Conservation (phyloP, 257 asterid genomes). For the Orobanche coerulescens region DNA sequence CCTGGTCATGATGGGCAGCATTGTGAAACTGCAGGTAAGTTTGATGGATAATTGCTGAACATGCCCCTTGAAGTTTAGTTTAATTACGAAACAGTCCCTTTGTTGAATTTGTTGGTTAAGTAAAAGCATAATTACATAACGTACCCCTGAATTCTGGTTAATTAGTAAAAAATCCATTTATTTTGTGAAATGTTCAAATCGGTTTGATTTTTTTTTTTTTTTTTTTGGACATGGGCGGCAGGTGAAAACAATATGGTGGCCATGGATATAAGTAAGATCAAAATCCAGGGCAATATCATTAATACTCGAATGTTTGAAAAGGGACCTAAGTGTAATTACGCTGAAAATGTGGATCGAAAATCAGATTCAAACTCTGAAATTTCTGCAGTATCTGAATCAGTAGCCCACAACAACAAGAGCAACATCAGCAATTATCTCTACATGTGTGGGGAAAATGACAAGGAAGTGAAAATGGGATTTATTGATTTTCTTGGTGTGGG, state of each 20-base stretch:
- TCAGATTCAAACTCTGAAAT: conserved; percentile 35
- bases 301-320: neutral
- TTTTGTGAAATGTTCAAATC: no score
- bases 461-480: conserved; percentile 26
- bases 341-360: conserved; percentile 21
- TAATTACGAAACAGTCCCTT: neutral
- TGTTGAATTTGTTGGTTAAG: neutral
- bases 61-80: neutral
- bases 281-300: neutral
- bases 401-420: conserved; percentile 36
- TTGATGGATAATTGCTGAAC: neutral
- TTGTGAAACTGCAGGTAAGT: neutral
- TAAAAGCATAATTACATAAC: no score
- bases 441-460: conserved; percentile 30
- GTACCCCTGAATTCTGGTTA: no score
- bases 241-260: neutral
- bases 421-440: conserved; percentile 26
- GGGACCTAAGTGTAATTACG: neutral
- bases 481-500: conserved; percentile 66
- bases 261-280: neutral
- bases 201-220: neutral
- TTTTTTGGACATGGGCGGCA: no score
- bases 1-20: no score
- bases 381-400: conserved; percentile 36
- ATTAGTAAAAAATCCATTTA: neutral